Evolutionary conservation across 257 asterid species (phyloP).

Genomic region (Salvia splendens): DNA sequence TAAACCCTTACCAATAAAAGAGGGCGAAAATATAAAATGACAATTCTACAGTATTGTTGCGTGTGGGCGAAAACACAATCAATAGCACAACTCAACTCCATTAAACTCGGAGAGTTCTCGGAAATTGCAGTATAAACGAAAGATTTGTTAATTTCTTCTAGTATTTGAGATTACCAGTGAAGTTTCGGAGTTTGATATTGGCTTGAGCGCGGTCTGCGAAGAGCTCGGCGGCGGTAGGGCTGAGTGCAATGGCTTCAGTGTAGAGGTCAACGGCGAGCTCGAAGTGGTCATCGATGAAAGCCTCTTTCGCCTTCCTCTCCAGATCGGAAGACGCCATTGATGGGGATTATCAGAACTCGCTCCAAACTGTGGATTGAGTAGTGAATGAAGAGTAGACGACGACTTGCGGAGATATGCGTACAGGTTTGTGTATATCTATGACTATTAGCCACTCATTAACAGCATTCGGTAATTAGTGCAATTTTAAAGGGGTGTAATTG

Average conservation of each 20-base stretch:
- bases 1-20: neutral
- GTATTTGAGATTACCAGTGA: conserved; percentile 55
- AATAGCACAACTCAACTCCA: neutral
- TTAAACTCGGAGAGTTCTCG: neutral
- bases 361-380: conserved; percentile 24
- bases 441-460: no score
- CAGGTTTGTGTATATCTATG: no score
- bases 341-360: conserved; percentile 27
- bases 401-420: conserved; percentile 21
- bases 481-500: no score
- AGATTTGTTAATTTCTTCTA: neutral
- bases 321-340: conserved; percentile 89
- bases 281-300: conserved; percentile 96
- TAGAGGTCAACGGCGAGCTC: conserved; percentile 96
- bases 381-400: conserved; percentile 16
- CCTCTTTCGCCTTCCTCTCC: conserved; percentile 80
- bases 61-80: neutral
- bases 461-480: no score
- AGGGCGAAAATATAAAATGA: neutral
- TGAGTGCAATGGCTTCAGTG: conserved; percentile 71
- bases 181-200: conserved; percentile 73
- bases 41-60: conserved; percentile 11
- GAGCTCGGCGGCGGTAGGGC: conserved; percentile 76
- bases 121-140: conserved; percentile 2
- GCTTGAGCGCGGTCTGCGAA: conserved; percentile 96